Evolutionary conservation across 1,139 yeast genomes (phyloP).

Genomic region (Saccharomyces pastorianus): DNA sequence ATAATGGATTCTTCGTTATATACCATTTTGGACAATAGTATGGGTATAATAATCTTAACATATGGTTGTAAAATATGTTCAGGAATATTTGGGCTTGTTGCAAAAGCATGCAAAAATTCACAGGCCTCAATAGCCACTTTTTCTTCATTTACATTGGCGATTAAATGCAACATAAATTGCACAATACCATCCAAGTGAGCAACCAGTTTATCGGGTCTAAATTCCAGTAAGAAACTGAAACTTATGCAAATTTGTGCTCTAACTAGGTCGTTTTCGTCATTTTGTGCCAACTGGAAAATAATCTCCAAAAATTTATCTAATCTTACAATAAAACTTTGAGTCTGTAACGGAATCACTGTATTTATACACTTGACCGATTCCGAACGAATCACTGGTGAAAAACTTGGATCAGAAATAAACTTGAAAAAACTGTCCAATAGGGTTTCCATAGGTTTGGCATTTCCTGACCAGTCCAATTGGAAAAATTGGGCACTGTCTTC

Average conservation of each 20-base stretch:
- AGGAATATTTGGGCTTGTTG: constrained; percentile 52
- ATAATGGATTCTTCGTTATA: constrained; percentile 77
- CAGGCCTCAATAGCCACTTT: constrained; percentile 86
- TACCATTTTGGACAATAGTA: constrained; percentile 73
- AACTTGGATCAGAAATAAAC: constrained; percentile 37
- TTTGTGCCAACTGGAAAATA: constrained; percentile 53
- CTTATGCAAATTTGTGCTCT: constrained; percentile 72
- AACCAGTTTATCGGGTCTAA: constrained; percentile 68
- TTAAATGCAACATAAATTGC: constrained; percentile 73
- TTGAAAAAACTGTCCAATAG: constrained; percentile 61
- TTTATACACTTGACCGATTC: constrained; percentile 66
- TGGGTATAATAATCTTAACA: constrained; percentile 60
- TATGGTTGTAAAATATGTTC: constrained; percentile 46
- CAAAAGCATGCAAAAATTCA: constrained; percentile 74
- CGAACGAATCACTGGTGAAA: constrained; percentile 46
- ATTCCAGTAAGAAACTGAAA: constrained; percentile 64
- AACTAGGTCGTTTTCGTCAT: constrained; percentile 51
- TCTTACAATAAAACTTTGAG: constrained; percentile 56
- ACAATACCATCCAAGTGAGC: constrained; percentile 83
- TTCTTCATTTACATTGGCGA: constrained; percentile 50
- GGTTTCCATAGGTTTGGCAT: constrained; percentile 47
- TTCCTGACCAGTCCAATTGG: constrained; percentile 53
- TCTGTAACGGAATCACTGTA: constrained; percentile 61
- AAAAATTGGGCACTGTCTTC: constrained; percentile 51
- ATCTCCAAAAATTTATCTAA: constrained; percentile 58